phyloP scores from a whole-genome alignment of 1,139 yeast species.

The Candida smagusa region DNA sequence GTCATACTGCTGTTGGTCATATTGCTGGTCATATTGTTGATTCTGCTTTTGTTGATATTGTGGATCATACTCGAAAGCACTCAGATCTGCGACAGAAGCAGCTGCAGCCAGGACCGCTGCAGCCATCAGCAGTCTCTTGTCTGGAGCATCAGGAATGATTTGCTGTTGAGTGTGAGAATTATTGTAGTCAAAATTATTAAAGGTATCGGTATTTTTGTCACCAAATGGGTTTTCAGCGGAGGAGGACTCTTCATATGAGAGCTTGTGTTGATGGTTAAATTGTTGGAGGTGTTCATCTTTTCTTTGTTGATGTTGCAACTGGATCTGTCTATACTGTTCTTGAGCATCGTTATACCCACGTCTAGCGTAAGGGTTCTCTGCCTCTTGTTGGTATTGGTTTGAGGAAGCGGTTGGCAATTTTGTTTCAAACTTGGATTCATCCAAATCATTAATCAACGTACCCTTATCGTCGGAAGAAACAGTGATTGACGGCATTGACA shows the following conservation, averaged over 20 bases:
- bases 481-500: slow-evolving; percentile 11
- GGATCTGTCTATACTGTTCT: slow-evolving; percentile 9
- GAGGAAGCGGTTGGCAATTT: slow-evolving; percentile 37
- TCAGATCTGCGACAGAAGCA: slow-evolving; percentile 1
- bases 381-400: slow-evolving; percentile 32
- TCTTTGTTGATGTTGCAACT: slow-evolving; percentile 12
- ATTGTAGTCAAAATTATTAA: slow-evolving; percentile 32
- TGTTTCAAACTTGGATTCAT: slow-evolving; percentile 19
- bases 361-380: slow-evolving; percentile 28
- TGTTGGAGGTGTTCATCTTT: slow-evolving; percentile 1
- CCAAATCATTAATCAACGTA: slow-evolving; percentile 21
- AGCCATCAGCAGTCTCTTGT: slow-evolving; percentile 4
- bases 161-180: slow-evolving; percentile 18
- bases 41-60: neutral
- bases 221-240: slow-evolving; percentile 16
- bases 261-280: slow-evolving; percentile 7
- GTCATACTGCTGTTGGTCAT: neutral
- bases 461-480: slow-evolving; percentile 6
- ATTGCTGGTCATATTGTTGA: slow-evolving; percentile 1
- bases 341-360: slow-evolving; percentile 20
- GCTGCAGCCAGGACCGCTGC: slow-evolving; percentile 3
- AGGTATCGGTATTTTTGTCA: slow-evolving; percentile 11
- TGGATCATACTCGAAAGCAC: neutral
- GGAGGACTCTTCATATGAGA: slow-evolving; percentile 7
- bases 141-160: slow-evolving; percentile 14